These are phyloP conservation scores for Melastoma malabathricum DNA, from an alignment of 345 rosid genomes.

Conservation along the genomic window DNA sequence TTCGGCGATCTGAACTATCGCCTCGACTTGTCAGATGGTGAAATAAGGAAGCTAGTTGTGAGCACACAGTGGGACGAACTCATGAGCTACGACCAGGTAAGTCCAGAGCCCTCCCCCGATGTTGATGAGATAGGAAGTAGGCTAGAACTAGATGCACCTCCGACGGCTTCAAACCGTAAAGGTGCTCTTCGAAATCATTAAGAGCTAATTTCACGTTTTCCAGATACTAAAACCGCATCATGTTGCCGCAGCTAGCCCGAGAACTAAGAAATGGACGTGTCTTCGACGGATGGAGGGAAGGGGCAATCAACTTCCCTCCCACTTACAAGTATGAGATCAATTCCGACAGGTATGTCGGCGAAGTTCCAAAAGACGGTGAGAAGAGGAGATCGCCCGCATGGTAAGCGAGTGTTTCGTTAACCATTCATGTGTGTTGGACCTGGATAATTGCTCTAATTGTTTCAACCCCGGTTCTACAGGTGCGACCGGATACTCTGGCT, in stretches of 20 bases:
- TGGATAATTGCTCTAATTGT: background rate
- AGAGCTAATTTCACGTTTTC: too few relatives aligned
- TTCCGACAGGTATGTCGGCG: constrained; percentile 77
- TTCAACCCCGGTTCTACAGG: constrained; percentile 29
- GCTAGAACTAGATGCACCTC: too few relatives aligned
- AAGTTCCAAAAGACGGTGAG: constrained; percentile 65
- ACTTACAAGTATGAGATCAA: constrained; percentile 92
- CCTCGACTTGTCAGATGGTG: constrained; percentile 57
- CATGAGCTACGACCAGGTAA: constrained; percentile 65
- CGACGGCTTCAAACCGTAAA: too few relatives aligned
- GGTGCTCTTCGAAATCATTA: too few relatives aligned
- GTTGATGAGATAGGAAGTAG: too few relatives aligned
- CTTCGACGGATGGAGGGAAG: constrained; percentile 92
- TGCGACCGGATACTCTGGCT: constrained; percentile 91
- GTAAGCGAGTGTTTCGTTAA: constrained; percentile 19
- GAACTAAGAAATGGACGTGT: constrained; percentile 67
- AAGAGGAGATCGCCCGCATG: constrained; percentile 97
- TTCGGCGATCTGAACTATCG: constrained; percentile 97
- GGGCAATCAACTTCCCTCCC: constrained; percentile 69
- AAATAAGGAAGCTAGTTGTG: constrained; percentile 66
- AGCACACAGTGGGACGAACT: constrained; percentile 72
- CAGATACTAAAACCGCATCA: too few relatives aligned
- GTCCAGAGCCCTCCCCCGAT: background rate
- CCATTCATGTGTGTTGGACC: background rate
- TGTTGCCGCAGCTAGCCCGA: constrained; percentile 41